Evolutionary conservation across 2,329 filamentous ascomycete species (phyloP).

Genomic region (Aspergillus quadrilineatus): DNA sequence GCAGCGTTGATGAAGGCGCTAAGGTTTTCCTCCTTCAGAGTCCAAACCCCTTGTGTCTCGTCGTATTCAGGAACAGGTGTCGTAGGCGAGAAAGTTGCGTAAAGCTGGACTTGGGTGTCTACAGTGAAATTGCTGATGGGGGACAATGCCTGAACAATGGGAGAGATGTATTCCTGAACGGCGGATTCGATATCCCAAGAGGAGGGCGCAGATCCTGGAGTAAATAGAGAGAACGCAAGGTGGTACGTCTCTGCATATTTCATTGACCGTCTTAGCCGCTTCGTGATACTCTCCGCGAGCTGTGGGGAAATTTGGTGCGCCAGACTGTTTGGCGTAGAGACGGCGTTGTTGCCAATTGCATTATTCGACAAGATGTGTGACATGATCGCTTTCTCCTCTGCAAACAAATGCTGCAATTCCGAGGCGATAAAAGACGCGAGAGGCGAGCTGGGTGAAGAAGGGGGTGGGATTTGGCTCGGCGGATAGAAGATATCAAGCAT

Average conservation of each 20-base stretch:
- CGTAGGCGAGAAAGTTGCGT: slow-evolving; percentile 68
- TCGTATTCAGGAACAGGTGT: slow-evolving; percentile 59
- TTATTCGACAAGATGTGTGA: slow-evolving; percentile 67
- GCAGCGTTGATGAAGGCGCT: slow-evolving; percentile 96
- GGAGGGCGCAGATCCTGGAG: slow-evolving; percentile 71
- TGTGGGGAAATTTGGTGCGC: slow-evolving; percentile 42
- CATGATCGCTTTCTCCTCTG: slow-evolving; percentile 85
- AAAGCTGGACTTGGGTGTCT: slow-evolving; percentile 93
- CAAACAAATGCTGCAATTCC: slow-evolving; percentile 74
- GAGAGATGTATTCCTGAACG: slow-evolving; percentile 75
- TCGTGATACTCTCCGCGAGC: slow-evolving; percentile 58
- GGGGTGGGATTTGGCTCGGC: slow-evolving; percentile 64
- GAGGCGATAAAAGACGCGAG: slow-evolving; percentile 76
- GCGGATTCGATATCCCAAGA: slow-evolving; percentile 89
- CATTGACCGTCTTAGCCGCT: slow-evolving; percentile 76
- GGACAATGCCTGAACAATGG: slow-evolving; percentile 74
- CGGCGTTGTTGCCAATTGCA: slow-evolving; percentile 23
- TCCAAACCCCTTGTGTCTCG: slow-evolving; percentile 58
- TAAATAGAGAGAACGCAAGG: slow-evolving; percentile 92
- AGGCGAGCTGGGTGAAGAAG: slow-evolving; percentile 67
- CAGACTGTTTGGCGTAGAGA: slow-evolving; percentile 25
- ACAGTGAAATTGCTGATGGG: slow-evolving; percentile 93
- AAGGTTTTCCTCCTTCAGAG: slow-evolving; percentile 77
- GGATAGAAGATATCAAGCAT: slow-evolving; percentile 77
- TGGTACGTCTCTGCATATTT: slow-evolving; percentile 95